Base-by-base conservation (phyloP, 805 yeast genomes). In the Metschnikowia orientalis region DNA sequence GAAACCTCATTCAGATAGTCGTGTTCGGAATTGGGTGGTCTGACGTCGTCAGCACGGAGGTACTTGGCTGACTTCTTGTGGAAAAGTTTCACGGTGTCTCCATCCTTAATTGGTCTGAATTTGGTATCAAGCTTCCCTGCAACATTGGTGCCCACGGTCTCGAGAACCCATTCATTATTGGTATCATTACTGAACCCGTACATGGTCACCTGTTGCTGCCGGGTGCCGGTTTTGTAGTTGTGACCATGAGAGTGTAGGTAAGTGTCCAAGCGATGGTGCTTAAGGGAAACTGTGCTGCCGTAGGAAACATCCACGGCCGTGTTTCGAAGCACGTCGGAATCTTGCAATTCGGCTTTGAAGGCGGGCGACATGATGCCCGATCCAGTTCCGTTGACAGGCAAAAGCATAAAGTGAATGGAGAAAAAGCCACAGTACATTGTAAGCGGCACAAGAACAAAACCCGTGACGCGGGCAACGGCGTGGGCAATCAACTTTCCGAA, bases 21-120 rank as follows among this genome's bases (percentile, higher is more conserved):
- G 50, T 86, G 92, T 52, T 86, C 95, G 7, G 90, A 75, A 17
- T 88, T 75, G 7, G 95, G 96, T 3, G 97, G 96, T 40, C 89
- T 76, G 31, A 73, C 48, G 40, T 84, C 83, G 42, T 71, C 77
- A 14, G 87, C 82, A 43, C 79, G 79, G 32, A 92, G 59, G 28
- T 83, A 75, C 41, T 77, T 76, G 10, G 79, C 74, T 1, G 97
- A 82, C 2, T 48, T 40, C 37, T 69, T 67, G 55, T 92, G 97
- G 62, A 74, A 76, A n/a, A 92, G 54, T 38, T 81, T 69, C 13
- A 90, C 61, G 9, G 65, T 53, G 36, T 71, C 77, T 12, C 81
- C 80, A 43, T 77, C 74, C 34, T 67, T 56, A 24, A 81, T 62
- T 2, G 60, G 57, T 8, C 52, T 48, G 26, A 53, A 42, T 17